Evolutionary conservation across 2,329 filamentous ascomycete genomes (phyloP).

Genomic region (Biscogniauxia marginata): DNA sequence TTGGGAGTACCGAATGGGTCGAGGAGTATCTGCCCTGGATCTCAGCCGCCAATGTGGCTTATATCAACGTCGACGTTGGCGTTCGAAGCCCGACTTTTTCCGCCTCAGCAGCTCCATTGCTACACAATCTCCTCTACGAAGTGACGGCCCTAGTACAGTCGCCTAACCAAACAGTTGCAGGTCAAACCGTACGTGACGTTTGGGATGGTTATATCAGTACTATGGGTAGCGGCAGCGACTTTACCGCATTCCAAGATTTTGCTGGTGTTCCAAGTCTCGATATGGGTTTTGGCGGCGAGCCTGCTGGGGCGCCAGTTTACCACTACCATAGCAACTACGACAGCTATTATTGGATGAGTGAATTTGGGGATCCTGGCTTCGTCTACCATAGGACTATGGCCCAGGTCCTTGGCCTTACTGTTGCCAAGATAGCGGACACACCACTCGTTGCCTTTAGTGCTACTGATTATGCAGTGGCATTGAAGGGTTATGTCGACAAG

Average conservation of each 20-base stretch:
- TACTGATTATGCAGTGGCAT: slow-evolving; percentile 59
- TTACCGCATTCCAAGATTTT: slow-evolving; percentile 72
- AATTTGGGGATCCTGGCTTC: slow-evolving; percentile 69
- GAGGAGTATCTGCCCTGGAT: slow-evolving; percentile 88
- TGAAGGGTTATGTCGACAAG: slow-evolving; percentile 52
- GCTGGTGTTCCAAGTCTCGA: slow-evolving; percentile 66
- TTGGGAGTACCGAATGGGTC: slow-evolving; percentile 91
- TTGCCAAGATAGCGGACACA: slow-evolving; percentile 60
- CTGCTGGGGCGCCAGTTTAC: slow-evolving; percentile 56
- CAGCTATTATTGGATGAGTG: slow-evolving; percentile 84
- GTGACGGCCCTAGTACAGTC: slow-evolving; percentile 63
- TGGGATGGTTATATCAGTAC: slow-evolving; percentile 63
- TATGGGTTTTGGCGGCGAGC: slow-evolving; percentile 53
- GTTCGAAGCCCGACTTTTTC: slow-evolving; percentile 63
- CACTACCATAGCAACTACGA: slow-evolving; percentile 94
- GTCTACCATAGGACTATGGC: slow-evolving; percentile 66
- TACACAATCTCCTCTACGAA: slow-evolving; percentile 71
- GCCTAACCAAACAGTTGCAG: slow-evolving; percentile 70
- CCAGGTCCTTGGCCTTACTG: slow-evolving; percentile 62
- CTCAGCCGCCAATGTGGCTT: slow-evolving; percentile 68
- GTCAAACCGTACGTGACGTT: slow-evolving; percentile 67
- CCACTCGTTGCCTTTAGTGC: slow-evolving; percentile 64
- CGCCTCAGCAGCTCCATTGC: slow-evolving; percentile 68
- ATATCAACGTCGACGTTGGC: slow-evolving; percentile 82
- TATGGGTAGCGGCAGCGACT: slow-evolving; percentile 73